Evolutionary conservation across 208 protist genomes (phyloP).

Genomic region (Trypanosoma caninum): DNA sequence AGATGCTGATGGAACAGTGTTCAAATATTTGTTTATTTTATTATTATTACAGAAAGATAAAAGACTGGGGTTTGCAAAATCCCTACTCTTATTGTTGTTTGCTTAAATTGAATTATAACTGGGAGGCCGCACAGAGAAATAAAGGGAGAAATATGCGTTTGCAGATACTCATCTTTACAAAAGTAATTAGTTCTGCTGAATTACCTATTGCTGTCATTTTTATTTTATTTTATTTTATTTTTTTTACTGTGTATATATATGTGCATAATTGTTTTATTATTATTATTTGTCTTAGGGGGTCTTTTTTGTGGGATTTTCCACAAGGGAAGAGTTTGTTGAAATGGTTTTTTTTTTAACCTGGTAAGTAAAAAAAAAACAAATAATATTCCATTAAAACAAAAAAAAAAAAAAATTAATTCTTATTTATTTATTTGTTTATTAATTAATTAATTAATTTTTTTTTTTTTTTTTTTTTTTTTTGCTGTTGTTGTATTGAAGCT

Average conservation of each 20-base stretch:
- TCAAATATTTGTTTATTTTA: too few relatives aligned
- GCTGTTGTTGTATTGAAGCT: neutral
- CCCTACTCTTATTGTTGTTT: too few relatives aligned
- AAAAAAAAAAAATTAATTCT: neutral
- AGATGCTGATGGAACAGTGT: too few relatives aligned
- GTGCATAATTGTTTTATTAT: slow-evolving; percentile 9
- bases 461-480: slow-evolving; percentile 17
- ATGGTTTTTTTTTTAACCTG: neutral
- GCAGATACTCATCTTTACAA: too few relatives aligned
- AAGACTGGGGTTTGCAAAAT: too few relatives aligned
- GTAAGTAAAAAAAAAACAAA: neutral
- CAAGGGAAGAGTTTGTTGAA: neutral
- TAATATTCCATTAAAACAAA: neutral
- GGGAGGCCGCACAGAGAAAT: too few relatives aligned
- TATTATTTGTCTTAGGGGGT: slow-evolving; percentile 5
- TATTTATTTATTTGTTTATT: neutral
- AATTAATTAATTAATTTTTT: neutral
- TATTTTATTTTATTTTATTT: too few relatives aligned
- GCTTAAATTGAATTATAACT: too few relatives aligned
- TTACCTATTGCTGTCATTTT: too few relatives aligned
- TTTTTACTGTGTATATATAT: slow-evolving; percentile 2
- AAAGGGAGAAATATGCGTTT: too few relatives aligned
- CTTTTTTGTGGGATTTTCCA: slow-evolving; percentile 9
- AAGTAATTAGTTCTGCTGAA: too few relatives aligned
- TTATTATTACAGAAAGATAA: neutral